Base-by-base conservation (phyloP, 2,329 filamentous ascomycete species). In the Pseudogymnoascus sp. region DNA sequence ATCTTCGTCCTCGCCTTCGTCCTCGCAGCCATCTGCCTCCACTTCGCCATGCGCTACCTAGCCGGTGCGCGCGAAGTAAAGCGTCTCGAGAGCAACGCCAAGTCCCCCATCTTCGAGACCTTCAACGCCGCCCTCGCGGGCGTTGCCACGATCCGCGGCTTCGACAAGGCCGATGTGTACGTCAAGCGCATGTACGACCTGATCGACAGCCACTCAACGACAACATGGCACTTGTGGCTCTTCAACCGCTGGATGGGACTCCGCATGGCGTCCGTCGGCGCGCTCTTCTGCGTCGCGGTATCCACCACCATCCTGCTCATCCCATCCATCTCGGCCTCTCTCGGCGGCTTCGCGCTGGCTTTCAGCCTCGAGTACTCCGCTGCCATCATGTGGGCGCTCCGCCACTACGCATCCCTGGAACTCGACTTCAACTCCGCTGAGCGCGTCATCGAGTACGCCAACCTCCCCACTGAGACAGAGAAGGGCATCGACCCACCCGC, bases 401-500 rank as follows among this genome's bases (percentile, higher is more conserved):
- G 87, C 1, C 77, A 85, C 63, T 91, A 90, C 70, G 82, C 88
- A 0, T 86, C 84, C 65, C 76, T 91, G 18, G 90, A 93, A 71
- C 77, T 92, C 3, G 84, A 90, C 70, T 91, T 92, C 87, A 92
- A 92, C 69, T 84, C 88, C 0, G 85, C 86, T 0, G 90, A 93
- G 74, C 80, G 90, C 31, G 84, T 93, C 25, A 78, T 91, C 4
- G 90, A 92, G 72, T 93, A 92, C 72, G 82, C 85, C 0, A 82
- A 86, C 59, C 78, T 92, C 7, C 77, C 82, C 33, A 91, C 83
- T 0, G 89, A 92, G 72, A 80, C 83, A 18, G 82, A 86, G 47
- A 83, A 78, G 11, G 88, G 87, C 11, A 72, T 75, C 18, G 77
- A 80, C 21, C 83, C 87, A 0, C 85, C 89, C 0, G 86, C 88